phyloP scores from a whole-genome alignment of 2,329 filamentous ascomycete species.

The Ophiosphaerella korrae region DNA sequence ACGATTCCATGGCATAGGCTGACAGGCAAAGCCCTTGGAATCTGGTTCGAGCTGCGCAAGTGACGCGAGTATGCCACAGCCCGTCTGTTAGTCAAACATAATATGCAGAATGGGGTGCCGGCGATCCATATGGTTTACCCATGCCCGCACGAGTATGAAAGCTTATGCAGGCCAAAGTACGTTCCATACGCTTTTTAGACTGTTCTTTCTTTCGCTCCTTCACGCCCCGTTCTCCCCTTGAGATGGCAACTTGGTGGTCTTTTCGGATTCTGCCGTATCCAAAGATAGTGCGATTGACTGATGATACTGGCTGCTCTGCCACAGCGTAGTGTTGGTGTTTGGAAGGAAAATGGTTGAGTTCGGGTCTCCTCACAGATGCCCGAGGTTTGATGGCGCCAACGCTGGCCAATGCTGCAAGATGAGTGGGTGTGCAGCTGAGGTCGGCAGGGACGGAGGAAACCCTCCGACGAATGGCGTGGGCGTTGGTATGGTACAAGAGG shows the following conservation, averaged over 20 bases:
- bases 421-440: constrained; percentile 12
- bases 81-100: constrained; percentile 11
- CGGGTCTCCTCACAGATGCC: constrained; percentile 33
- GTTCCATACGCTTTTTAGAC: too few relatives aligned
- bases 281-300: not conserved
- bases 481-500: not conserved
- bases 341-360: constrained; percentile 8
- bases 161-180: too few relatives aligned
- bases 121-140: constrained; percentile 2
- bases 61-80: constrained; percentile 9
- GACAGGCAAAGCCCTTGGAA: constrained; percentile 8
- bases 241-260: too few relatives aligned
- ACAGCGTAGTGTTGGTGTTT: constrained; percentile 14
- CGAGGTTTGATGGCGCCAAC: constrained; percentile 13
- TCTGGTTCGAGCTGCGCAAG: constrained; percentile 1
- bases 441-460: constrained; percentile 16
- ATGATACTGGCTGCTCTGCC: constrained; percentile 6
- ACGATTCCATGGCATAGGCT: constrained; percentile 22
- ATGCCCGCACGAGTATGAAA: too few relatives aligned
- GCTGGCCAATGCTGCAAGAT: constrained; percentile 7
- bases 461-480: constrained; percentile 15
- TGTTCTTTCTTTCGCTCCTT: too few relatives aligned
- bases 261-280: too few relatives aligned
- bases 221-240: too few relatives aligned
- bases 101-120: constrained; percentile 20